Evolutionary conservation across 345 rosid species (phyloP).

Genomic region (Pseudoturritis turrita): DNA sequence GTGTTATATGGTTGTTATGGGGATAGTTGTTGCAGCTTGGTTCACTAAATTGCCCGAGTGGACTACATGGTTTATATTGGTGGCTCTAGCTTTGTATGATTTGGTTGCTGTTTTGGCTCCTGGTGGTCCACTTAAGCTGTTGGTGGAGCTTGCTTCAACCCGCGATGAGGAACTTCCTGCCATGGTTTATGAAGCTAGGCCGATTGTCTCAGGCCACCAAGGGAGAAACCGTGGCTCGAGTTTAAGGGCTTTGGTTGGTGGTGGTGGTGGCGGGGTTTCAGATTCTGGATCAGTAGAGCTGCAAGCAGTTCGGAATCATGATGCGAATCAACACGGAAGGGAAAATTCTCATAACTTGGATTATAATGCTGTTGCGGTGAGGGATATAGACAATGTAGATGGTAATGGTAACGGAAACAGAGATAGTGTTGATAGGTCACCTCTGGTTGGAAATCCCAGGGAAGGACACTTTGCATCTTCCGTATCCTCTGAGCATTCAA

Average conservation of each 20-base stretch:
- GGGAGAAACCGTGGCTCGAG: constrained; percentile 41
- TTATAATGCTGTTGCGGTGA: constrained; percentile 24
- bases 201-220: constrained; percentile 45
- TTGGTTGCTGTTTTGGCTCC: constrained; percentile 92
- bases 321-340: constrained; percentile 22
- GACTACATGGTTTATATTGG: constrained; percentile 90
- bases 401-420: constrained; percentile 31
- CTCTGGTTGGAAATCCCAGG: constrained; percentile 38
- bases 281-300: constrained; percentile 76
- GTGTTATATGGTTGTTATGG: constrained; percentile 82
- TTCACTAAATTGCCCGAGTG: constrained; percentile 92
- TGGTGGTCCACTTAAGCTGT: constrained; percentile 90
- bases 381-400: constrained; percentile 31
- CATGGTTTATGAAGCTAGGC: constrained; percentile 89
- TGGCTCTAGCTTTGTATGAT: constrained; percentile 90
- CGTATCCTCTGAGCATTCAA: constrained; percentile 50
- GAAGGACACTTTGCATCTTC: constrained; percentile 43
- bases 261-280: constrained; percentile 38
- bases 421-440: constrained; percentile 49
- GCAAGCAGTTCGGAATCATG: constrained; percentile 46
- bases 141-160: constrained; percentile 85
- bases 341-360: constrained; percentile 33
- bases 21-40: constrained; percentile 90
- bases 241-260: constrained; percentile 55
- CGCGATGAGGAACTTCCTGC: constrained; percentile 97